These are phyloP conservation scores for Fennellomyces sp. DNA, from an alignment of 371 early-diverging fungal species.

Conservation along the genomic window DNA sequence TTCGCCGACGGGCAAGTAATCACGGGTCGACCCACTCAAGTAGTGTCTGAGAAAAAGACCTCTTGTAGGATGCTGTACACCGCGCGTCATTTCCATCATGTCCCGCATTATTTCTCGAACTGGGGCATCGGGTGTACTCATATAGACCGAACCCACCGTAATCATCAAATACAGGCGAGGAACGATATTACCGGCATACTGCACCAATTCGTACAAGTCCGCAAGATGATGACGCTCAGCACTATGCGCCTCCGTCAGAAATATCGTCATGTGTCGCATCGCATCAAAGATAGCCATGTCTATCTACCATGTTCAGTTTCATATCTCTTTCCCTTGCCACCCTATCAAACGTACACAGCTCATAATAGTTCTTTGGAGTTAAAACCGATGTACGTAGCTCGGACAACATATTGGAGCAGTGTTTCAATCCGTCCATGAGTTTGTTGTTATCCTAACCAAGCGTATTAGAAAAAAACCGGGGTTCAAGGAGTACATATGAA, in stretches of 20 bases:
- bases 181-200: constrained; percentile 96
- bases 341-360: constrained; percentile 75
- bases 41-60: constrained; percentile 96
- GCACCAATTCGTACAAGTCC: constrained; percentile 95
- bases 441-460: constrained; percentile 77
- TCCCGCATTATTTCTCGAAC: constrained; percentile 94
- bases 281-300: constrained; percentile 97
- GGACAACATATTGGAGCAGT: constrained; percentile 94
- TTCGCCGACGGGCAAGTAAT: constrained; percentile 74
- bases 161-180: constrained; percentile 97
- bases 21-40: constrained; percentile 89
- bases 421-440: constrained; percentile 95
- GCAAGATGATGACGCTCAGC: constrained; percentile 87
- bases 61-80: constrained; percentile 96
- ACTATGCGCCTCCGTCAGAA: constrained; percentile 85
- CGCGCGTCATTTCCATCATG: constrained; percentile 97
- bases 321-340: background rate
- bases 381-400: constrained; percentile 92
- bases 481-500: background rate
- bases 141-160: constrained; percentile 93
- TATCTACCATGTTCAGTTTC: constrained; percentile 20
- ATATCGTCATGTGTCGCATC: constrained; percentile 85
- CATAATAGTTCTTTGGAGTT: constrained; percentile 96
- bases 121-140: constrained; percentile 86
- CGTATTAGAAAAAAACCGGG: background rate